Evolutionary conservation across 441 rosid genomes (phyloP).

Genomic region (Erodium moschatum): DNA sequence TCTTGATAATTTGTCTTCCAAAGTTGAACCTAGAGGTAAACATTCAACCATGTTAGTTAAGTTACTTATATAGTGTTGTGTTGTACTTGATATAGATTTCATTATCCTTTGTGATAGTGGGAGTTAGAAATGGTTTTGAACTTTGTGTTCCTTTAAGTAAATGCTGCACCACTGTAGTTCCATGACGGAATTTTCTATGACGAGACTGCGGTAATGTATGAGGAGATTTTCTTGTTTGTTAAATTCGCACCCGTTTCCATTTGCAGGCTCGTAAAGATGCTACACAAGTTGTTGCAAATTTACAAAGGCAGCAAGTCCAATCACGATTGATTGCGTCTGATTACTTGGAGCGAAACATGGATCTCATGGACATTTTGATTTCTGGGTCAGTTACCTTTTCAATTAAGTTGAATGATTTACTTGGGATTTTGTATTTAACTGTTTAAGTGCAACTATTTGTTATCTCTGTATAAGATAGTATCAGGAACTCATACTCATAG

Average conservation of each 20-base stretch:
- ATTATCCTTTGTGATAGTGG: no score
- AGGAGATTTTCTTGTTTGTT: slow-evolving; percentile 12
- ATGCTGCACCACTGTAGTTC: slow-evolving; percentile 9
- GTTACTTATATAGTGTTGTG: not conserved
- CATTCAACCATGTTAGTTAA: not conserved
- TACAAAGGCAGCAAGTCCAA: slow-evolving; percentile 87
- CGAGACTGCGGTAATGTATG: not conserved
- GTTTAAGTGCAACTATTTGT: not conserved
- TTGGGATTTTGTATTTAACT: not conserved
- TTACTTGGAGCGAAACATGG: slow-evolving; percentile 64
- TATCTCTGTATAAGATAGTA: not conserved
- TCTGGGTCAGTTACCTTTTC: slow-evolving; percentile 48
- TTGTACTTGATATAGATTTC: not conserved
- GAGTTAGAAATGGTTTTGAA: not conserved
- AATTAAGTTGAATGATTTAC: slow-evolving; percentile 6
- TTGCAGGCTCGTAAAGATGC: slow-evolving; percentile 89
- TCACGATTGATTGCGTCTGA: slow-evolving; percentile 84
- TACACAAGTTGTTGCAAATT: slow-evolving; percentile 90
- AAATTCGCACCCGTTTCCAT: slow-evolving; percentile 13
- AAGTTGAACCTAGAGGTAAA: slow-evolving; percentile 76
- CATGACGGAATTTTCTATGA: not conserved
- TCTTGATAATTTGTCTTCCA: slow-evolving; percentile 69
- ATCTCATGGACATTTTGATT: slow-evolving; percentile 67
- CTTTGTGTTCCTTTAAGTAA: not conserved
- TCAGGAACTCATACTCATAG: not conserved